These are phyloP conservation scores for Spathaspora girioi DNA, from an alignment of 805 yeast species.

Conservation along the genomic window DNA sequence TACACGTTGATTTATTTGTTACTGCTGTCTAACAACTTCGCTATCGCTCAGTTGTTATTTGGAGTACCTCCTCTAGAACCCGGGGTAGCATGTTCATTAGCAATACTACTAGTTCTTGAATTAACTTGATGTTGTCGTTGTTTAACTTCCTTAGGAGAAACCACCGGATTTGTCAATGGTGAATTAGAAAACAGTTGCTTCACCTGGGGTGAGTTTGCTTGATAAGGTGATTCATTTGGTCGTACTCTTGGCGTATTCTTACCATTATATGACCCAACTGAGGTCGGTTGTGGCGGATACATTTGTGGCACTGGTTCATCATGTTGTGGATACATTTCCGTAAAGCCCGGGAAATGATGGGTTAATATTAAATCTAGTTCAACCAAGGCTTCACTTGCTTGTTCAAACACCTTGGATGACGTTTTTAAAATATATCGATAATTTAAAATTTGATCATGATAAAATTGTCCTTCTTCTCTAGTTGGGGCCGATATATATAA, in stretches of 20 bases:
- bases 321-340: slow-evolving; percentile 16
- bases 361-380: slow-evolving; percentile 68
- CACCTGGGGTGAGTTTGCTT: slow-evolving; percentile 2
- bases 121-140: slow-evolving; percentile 13
- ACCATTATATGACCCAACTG: slow-evolving; percentile 4
- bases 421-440: slow-evolving; percentile 75
- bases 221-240: slow-evolving; percentile 17
- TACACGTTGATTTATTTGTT: too few relatives aligned
- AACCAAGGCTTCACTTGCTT: slow-evolving; percentile 69
- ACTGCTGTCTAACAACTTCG: not conserved
- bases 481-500: slow-evolving; percentile 64
- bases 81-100: not conserved
- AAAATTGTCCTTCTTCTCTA: slow-evolving; percentile 60
- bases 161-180: slow-evolving; percentile 13
- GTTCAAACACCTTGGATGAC: slow-evolving; percentile 72
- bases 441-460: slow-evolving; percentile 65
- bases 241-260: not conserved
- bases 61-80: not conserved
- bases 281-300: not conserved
- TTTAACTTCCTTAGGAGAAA: slow-evolving; percentile 27
- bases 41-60: not conserved
- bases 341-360: slow-evolving; percentile 76
- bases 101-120: not conserved
- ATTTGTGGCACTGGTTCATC: not conserved
- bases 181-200: slow-evolving; percentile 19